phyloP scores from a whole-genome alignment of 1,284 basidiomycete species.

The Exobasidium rhododendri region DNA sequence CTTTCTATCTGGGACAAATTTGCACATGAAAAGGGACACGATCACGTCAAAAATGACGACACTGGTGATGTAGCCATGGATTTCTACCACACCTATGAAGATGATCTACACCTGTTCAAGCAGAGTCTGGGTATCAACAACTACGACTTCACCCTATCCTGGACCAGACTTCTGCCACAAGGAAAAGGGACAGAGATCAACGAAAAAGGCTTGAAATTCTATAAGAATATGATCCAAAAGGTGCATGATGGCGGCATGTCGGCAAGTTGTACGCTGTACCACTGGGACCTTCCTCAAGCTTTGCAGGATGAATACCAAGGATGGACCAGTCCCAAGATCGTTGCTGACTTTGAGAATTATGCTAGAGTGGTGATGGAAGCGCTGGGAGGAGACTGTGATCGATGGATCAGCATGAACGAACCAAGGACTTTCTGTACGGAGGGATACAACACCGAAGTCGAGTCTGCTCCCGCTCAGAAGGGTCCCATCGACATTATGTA shows the following conservation, averaged over 20 bases:
- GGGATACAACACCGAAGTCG: constrained; percentile 12
- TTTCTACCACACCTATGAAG: constrained; percentile 22
- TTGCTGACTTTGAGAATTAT: constrained; percentile 19
- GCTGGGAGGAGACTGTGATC: constrained; percentile 18
- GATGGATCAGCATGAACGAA: constrained; percentile 22
- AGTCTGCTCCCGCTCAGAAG: constrained; percentile 14
- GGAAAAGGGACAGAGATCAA: constrained; percentile 14
- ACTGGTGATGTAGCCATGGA: constrained; percentile 17
- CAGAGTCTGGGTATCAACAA: constrained; percentile 16
- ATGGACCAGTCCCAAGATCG: constrained; percentile 13
- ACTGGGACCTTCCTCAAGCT: constrained; percentile 20
- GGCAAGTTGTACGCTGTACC: constrained; percentile 18
- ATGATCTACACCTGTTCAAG: constrained; percentile 20
- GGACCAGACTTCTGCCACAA: constrained; percentile 20
- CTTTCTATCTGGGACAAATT: constrained; percentile 20
- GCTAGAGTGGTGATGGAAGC: constrained; percentile 12
- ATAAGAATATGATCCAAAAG: constrained; percentile 12
- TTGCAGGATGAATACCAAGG: constrained; percentile 17
- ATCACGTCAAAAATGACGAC: constrained; percentile 11
- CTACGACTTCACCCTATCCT: constrained; percentile 22
- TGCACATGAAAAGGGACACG: constrained; percentile 17
- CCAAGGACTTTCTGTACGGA: constrained; percentile 20
- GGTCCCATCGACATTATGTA: constrained; percentile 11
- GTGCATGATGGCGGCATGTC: constrained; percentile 12
- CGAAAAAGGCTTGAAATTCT: constrained; percentile 18